Conservation (phyloP, 2,329 filamentous ascomycete genomes). For the Mycosphaerella sp. region DNA sequence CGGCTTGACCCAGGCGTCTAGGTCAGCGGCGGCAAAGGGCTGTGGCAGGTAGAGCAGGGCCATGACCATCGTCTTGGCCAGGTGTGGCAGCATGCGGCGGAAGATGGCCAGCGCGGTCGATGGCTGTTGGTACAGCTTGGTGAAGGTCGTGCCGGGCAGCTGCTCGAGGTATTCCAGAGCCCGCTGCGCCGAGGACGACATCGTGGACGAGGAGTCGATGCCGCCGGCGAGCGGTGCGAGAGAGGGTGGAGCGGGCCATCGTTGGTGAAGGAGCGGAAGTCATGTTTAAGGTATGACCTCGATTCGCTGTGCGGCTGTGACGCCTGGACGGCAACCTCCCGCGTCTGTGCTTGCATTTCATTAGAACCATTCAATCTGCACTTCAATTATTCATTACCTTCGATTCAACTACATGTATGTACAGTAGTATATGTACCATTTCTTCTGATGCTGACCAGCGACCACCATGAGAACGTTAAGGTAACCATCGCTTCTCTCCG, state of each 20-base stretch:
- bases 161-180: slow-evolving; percentile 88
- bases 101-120: slow-evolving; percentile 94
- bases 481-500: too few relatives aligned
- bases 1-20: slow-evolving; percentile 80
- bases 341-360: too few relatives aligned
- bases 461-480: too few relatives aligned
- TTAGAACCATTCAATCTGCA: too few relatives aligned
- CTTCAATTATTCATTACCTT: too few relatives aligned
- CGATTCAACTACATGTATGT: too few relatives aligned
- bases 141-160: slow-evolving; percentile 82
- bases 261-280: slow-evolving; percentile 12
- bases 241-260: slow-evolving; percentile 12
- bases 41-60: slow-evolving; percentile 84
- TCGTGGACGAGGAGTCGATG: slow-evolving; percentile 24
- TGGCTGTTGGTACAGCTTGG: slow-evolving; percentile 89
- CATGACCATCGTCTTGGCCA: slow-evolving; percentile 95
- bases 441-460: too few relatives aligned
- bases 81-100: slow-evolving; percentile 88
- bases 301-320: slow-evolving; percentile 7
- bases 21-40: slow-evolving; percentile 69
- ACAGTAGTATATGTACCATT: too few relatives aligned
- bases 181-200: slow-evolving; percentile 49
- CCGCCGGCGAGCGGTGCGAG: slow-evolving; percentile 14
- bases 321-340: not conserved
- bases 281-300: slow-evolving; percentile 6